These are phyloP conservation scores for Samsoniella hepiali DNA, from an alignment of 2,329 filamentous ascomycete genomes.

Conservation along the genomic window DNA sequence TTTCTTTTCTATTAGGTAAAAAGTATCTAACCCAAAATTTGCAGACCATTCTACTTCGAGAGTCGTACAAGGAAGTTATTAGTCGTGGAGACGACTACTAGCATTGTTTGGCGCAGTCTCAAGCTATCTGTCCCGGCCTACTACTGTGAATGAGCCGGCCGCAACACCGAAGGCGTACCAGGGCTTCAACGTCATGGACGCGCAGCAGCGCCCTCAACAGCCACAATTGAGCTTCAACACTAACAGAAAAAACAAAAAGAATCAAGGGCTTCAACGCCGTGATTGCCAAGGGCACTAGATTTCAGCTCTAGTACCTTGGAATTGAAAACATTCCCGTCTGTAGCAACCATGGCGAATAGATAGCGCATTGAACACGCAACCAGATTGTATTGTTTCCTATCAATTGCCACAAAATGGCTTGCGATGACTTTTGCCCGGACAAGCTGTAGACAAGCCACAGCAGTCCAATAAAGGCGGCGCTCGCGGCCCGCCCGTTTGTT, in stretches of 20 bases:
- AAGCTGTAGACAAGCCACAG: not conserved
- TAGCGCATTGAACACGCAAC: no score
- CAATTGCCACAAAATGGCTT: no score
- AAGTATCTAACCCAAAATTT: conserved; percentile 13
- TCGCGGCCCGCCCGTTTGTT: conserved; percentile 2
- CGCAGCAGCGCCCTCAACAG: not conserved
- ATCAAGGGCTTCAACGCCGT: not conserved
- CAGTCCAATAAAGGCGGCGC: not conserved
- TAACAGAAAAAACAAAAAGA: not conserved
- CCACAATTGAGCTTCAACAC: conserved; percentile 13
- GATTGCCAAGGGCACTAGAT: not conserved
- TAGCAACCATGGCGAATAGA: not conserved
- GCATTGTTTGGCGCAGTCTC: not conserved
- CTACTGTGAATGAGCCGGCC: not conserved
- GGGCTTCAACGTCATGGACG: conserved; percentile 7
- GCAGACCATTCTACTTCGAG: conserved; percentile 46
- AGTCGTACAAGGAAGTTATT: conserved; percentile 47
- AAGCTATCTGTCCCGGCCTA: not conserved
- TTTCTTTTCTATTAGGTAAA: not conserved
- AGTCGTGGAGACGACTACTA: conserved; percentile 53
- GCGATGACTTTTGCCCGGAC: not conserved
- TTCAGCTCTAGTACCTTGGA: not conserved
- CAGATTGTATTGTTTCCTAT: no score
- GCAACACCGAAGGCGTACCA: conserved; percentile 6
- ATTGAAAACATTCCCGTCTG: not conserved